Conservation (phyloP, 2,329 filamentous ascomycete species). For the Hirsutella rhossiliensis region DNA sequence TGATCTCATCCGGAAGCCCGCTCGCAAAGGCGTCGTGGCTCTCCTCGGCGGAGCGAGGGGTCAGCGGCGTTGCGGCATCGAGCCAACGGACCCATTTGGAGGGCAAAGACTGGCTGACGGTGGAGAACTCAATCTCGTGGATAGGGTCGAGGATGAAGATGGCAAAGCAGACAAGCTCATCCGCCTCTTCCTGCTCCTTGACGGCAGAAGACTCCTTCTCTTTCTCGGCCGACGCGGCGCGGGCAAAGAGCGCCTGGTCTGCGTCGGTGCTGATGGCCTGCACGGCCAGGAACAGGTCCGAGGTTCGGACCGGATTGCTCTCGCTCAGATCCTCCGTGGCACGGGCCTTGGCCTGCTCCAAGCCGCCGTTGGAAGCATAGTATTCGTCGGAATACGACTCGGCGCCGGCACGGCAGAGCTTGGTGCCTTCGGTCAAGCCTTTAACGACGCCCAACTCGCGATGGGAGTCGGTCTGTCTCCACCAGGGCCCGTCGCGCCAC, state of each 20-base stretch:
- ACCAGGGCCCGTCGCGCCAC: slow-evolving; percentile 96
- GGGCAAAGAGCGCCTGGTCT: slow-evolving; percentile 56
- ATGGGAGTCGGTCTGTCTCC: slow-evolving; percentile 58
- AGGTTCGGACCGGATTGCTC: slow-evolving; percentile 79
- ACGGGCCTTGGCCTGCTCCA: slow-evolving; percentile 68
- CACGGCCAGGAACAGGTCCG: slow-evolving; percentile 90
- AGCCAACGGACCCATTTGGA: slow-evolving; percentile 85
- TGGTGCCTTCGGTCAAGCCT: slow-evolving; percentile 76
- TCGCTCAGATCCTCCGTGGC: slow-evolving; percentile 72
- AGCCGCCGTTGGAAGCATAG: slow-evolving; percentile 63
- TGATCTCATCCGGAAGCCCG: slow-evolving; percentile 66
- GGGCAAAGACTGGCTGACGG: slow-evolving; percentile 73
- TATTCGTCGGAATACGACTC: slow-evolving; percentile 82
- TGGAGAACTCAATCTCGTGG: slow-evolving; percentile 77
- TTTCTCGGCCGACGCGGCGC: slow-evolving; percentile 37
- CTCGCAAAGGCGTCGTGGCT: slow-evolving; percentile 23
- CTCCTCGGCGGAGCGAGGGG: slow-evolving; percentile 39
- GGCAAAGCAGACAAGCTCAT: slow-evolving; percentile 60
- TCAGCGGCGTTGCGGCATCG: slow-evolving; percentile 55
- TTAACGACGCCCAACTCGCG: slow-evolving; percentile 71
- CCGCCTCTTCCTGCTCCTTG: slow-evolving; percentile 37
- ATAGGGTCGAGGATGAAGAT: slow-evolving; percentile 78
- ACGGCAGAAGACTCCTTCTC: slow-evolving; percentile 42
- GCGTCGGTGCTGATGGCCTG: slow-evolving; percentile 65
- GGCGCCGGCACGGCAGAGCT: slow-evolving; percentile 79